A percentile compares a stretch with the other conserved stretches of the same genome.
Evolutionary conservation across 805 yeast genomes (phyloP).

Genomic region (Teunomyces funiuensis): DNA sequence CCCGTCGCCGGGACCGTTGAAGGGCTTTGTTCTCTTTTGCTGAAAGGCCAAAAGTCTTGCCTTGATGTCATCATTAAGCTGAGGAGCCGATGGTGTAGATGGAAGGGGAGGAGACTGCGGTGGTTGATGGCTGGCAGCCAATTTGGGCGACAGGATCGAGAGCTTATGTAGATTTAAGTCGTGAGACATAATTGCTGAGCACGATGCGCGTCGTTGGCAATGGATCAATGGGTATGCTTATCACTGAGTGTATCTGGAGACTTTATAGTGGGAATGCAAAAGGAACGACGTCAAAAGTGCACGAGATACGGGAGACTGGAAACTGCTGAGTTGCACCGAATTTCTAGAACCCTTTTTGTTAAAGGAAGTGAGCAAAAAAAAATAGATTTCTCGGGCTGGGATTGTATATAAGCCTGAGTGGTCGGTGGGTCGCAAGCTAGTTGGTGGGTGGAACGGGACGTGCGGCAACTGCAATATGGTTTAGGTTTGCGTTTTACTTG

Average conservation of each 20-base stretch:
- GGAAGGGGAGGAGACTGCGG: constrained; percentile 9
- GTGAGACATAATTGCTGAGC: constrained; percentile 1
- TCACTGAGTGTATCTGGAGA: not conserved
- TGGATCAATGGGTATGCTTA: not conserved
- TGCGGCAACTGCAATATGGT: too few relatives aligned
- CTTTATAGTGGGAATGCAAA: not conserved
- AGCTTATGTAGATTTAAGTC: constrained; percentile 3
- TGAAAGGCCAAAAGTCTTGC: constrained; percentile 87
- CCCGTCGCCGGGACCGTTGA: constrained; percentile 4
- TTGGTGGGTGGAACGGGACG: too few relatives aligned
- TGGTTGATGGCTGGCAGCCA: not conserved
- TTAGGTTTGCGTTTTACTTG: too few relatives aligned
- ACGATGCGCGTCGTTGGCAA: too few relatives aligned
- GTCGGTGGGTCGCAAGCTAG: too few relatives aligned
- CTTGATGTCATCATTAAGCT: constrained; percentile 63
- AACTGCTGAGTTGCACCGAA: not conserved
- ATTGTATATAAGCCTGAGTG: not conserved
- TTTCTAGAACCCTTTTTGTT: not conserved
- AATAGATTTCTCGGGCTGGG: not conserved
- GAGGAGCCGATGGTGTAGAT: constrained; percentile 9
- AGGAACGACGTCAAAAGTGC: not conserved
- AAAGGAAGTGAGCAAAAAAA: constrained; percentile 1
- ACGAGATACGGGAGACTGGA: constrained; percentile 1
- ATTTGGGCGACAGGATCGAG: constrained; percentile 4
- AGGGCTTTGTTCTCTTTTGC: constrained; percentile 55